phyloP scores from a whole-genome alignment of 2,329 filamentous ascomycete genomes.

The Exophiala spinifera region DNA sequence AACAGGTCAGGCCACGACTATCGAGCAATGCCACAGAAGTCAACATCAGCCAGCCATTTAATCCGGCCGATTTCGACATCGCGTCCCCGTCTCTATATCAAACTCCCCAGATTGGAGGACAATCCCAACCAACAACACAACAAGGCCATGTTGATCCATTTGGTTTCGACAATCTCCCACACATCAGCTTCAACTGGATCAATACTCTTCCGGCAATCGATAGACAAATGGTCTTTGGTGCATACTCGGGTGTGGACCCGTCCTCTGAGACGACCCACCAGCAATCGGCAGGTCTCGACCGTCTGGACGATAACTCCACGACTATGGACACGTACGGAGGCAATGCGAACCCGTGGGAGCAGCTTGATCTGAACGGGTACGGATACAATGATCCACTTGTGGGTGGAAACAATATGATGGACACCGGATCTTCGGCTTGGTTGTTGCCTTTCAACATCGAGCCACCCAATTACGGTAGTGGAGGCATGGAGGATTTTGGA shows the following conservation, averaged over 20 bases:
- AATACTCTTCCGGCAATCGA: conserved; percentile 63
- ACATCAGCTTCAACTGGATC: conserved; percentile 40
- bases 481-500: conserved; percentile 21
- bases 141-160: conserved; percentile 27
- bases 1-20: conserved; percentile 6
- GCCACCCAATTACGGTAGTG: conserved; percentile 54
- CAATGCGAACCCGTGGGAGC: conserved; percentile 24
- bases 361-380: conserved; percentile 25
- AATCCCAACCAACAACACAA: too few relatives aligned
- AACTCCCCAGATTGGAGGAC: conserved; percentile 15
- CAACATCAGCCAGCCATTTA: conserved; percentile 26
- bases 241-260: conserved; percentile 59
- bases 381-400: conserved; percentile 17
- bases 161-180: conserved; percentile 33
- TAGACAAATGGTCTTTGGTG: conserved; percentile 71
- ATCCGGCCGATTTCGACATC: conserved; percentile 27
- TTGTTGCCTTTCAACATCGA: conserved; percentile 93
- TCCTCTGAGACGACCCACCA: conserved; percentile 19
- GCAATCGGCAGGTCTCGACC: conserved; percentile 34
- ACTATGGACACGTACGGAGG: conserved; percentile 30
- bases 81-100: conserved; percentile 25
- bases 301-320: conserved; percentile 30
- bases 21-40: conserved; percentile 7
- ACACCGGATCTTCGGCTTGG: conserved; percentile 59
- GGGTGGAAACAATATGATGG: conserved; percentile 15